Base-by-base conservation (phyloP, 2,329 filamentous ascomycete genomes). In the Xylariales sp. region DNA sequence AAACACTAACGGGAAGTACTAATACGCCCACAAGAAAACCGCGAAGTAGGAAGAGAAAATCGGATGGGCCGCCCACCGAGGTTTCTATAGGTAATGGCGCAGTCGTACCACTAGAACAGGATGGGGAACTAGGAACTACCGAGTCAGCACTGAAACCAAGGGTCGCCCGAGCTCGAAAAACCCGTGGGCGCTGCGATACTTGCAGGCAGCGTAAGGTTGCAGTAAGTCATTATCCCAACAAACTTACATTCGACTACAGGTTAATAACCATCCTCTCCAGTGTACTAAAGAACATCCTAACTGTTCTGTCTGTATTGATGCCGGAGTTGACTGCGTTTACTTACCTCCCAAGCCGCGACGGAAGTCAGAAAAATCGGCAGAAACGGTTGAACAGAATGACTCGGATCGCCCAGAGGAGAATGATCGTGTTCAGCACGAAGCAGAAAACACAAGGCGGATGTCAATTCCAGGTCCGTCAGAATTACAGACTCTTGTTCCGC, bases 241-340 rank as follows among this genome's bases (percentile, higher is more conserved):
- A 30, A 54, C 46, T 7, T 23, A 10, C 32, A 12, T 62, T 45
- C 18, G 48, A 58, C 46, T 52, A 41, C 5, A 39, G n/a, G 16
- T 41, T 58, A 43, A 66, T 18, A 48, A 8, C 14, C 62, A 39
- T 54, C 67, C 52, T 72, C n/a, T 32, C 5, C 52, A 77, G 72
- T 81, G 79, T 64, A 76, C 77, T 28, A 80, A 80, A 65, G 74
- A 76, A 48, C 77, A 80, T 57, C 79, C 79, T 5, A 72, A 69
- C 41, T 81, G 79, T 62, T 72, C 73, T 14, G 64, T 76, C 23
- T 81, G 79, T 52, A 34, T 67, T 46, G 62, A 72, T 16, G 69
- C 69, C 5, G 72, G 69, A 4, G 67, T 76, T 23, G 64, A 74
- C 30, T 79, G 77, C 54, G 50, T 76, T 36, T 79, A 79, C 56